phyloP scores from a whole-genome alignment of 2,329 filamentous ascomycete species.

The Lecanicillium sp. region DNA sequence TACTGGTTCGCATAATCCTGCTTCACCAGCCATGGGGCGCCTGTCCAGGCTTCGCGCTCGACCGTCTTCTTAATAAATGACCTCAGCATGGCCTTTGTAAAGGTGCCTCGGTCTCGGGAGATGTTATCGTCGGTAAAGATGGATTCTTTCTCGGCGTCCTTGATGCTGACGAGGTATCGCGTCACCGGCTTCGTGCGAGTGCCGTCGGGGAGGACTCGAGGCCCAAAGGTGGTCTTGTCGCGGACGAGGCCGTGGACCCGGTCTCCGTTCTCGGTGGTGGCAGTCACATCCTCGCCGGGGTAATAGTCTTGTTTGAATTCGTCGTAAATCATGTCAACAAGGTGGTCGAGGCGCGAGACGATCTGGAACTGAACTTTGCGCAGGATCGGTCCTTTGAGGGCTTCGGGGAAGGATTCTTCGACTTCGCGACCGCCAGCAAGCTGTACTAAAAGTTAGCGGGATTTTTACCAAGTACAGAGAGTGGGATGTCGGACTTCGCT shows the following conservation, averaged over 20 bases:
- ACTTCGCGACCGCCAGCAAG: conserved; percentile 78
- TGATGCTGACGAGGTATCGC: conserved; percentile 72
- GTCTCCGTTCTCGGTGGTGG: conserved; percentile 61
- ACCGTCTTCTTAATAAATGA: conserved; percentile 94
- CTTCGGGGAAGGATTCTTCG: conserved; percentile 84
- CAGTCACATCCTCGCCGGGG: conserved; percentile 75
- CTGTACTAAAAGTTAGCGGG: conserved; percentile 31
- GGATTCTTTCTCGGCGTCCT: conserved; percentile 63
- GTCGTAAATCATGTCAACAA: conserved; percentile 60
- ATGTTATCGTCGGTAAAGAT: conserved; percentile 77
- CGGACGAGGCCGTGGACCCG: conserved; percentile 67
- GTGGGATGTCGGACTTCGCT: conserved; percentile 64
- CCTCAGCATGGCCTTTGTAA: conserved; percentile 88
- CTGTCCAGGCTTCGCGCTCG: conserved; percentile 85
- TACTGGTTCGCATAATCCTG: conserved; percentile 75
- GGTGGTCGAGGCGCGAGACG: conserved; percentile 79
- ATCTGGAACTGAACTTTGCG: conserved; percentile 88
- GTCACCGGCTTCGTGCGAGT: conserved; percentile 63
- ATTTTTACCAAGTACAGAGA: background rate
- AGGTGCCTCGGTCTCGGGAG: conserved; percentile 79
- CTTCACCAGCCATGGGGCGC: conserved; percentile 95
- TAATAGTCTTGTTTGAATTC: conserved; percentile 89
- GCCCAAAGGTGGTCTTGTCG: conserved; percentile 75
- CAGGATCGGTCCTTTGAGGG: conserved; percentile 82
- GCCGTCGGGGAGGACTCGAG: conserved; percentile 54